These are phyloP conservation scores for Ceratocystis cubensis DNA, from an alignment of 2,329 filamentous ascomycete genomes.

Conservation along the genomic window DNA sequence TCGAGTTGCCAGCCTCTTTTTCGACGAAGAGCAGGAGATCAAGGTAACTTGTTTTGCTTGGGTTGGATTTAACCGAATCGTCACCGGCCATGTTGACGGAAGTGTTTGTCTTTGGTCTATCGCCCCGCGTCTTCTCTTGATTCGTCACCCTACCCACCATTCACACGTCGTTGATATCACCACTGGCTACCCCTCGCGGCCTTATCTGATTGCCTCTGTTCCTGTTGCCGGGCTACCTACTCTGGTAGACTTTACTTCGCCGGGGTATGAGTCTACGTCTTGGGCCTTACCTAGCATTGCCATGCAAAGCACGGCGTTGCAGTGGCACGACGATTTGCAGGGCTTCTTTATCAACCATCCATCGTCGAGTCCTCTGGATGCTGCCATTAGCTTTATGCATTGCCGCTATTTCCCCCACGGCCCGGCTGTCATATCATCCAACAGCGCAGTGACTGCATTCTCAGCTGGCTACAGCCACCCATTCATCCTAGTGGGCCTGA, in stretches of 20 bases:
- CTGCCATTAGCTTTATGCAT: conserved; percentile 41
- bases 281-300: conserved; percentile 39
- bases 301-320: conserved; percentile 41
- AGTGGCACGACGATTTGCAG: conserved; percentile 43
- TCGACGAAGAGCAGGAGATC: conserved; percentile 37
- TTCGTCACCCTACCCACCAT: conserved; percentile 42
- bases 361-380: conserved; percentile 40
- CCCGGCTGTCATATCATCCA: conserved; percentile 39
- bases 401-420: conserved; percentile 41
- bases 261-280: conserved; percentile 42
- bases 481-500: conserved; percentile 40
- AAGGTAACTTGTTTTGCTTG: conserved; percentile 43
- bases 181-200: conserved; percentile 44
- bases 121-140: conserved; percentile 36
- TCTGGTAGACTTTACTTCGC: conserved; percentile 40
- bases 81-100: conserved; percentile 44
- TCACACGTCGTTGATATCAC: conserved; percentile 42
- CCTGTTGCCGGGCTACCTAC: conserved; percentile 43
- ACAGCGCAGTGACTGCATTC: conserved; percentile 40
- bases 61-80: conserved; percentile 43
- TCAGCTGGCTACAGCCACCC: conserved; percentile 40
- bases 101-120: conserved; percentile 46
- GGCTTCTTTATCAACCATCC: conserved; percentile 43
- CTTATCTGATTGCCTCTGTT: conserved; percentile 42
- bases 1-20: conserved; percentile 34